Conservation (phyloP, 345 rosid species). For the Hibiscus mutabilis region DNA sequence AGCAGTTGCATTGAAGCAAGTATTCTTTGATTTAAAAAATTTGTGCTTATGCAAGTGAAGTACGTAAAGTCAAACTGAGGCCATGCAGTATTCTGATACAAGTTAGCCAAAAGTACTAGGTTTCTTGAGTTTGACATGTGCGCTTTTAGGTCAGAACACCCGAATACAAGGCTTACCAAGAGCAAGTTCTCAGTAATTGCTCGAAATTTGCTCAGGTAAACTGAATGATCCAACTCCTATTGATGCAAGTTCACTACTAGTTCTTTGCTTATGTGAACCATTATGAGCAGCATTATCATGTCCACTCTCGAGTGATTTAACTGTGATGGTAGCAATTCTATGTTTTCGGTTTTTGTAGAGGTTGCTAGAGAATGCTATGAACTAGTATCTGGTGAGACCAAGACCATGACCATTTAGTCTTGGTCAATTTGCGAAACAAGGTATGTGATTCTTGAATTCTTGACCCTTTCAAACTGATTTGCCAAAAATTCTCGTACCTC, state of each 20-base stretch:
- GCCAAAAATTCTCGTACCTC: not conserved
- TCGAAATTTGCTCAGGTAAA: conserved; percentile 70
- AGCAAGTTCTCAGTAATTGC: conserved; percentile 80
- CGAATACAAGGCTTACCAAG: conserved; percentile 83
- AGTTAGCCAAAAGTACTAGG: not conserved
- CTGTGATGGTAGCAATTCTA: not conserved
- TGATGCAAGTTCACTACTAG: conserved; percentile 2
- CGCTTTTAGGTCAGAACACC: conserved; percentile 58
- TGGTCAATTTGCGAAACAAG: conserved; percentile 82
- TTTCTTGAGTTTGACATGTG: conserved; percentile 2
- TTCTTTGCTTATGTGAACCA: conserved; percentile 7
- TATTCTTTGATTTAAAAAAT: conserved; percentile 7
- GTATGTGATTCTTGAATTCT: conserved; percentile 25
- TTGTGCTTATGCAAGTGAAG: not conserved
- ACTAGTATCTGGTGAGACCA: conserved; percentile 93
- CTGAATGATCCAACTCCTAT: not conserved
- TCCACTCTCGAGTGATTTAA: conserved; percentile 11
- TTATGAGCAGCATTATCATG: conserved; percentile 9
- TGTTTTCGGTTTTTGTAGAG: conserved; percentile 39
- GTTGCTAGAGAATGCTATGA: conserved; percentile 65
- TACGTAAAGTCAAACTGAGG: not conserved
- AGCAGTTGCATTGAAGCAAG: conserved; percentile 95
- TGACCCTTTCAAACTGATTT: not conserved
- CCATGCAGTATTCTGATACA: not conserved
- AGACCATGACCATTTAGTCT: conserved; percentile 84